Evolutionary conservation across 805 yeast species (phyloP).

Genomic region (Alloascoidea africana): DNA sequence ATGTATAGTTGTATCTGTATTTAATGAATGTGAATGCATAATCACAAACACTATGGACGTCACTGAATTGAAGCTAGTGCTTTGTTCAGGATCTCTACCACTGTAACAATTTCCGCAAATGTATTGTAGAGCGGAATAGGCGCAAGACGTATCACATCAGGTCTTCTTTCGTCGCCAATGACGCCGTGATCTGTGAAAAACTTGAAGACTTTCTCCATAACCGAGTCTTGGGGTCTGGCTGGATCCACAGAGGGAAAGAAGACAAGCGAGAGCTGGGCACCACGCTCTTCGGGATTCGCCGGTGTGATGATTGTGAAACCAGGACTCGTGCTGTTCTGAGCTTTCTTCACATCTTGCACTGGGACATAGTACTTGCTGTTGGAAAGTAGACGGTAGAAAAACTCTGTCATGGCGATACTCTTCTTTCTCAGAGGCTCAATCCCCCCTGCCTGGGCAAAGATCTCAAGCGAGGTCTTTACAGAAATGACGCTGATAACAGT

Average conservation of each 20-base stretch:
- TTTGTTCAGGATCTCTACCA: slow-evolving; percentile 29
- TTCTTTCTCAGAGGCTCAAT: slow-evolving; percentile 38
- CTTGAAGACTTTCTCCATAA: slow-evolving; percentile 47
- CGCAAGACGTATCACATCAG: slow-evolving; percentile 80
- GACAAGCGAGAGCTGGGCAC: slow-evolving; percentile 69
- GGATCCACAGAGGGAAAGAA: slow-evolving; percentile 33
- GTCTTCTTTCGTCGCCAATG: slow-evolving; percentile 79
- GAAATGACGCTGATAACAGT: slow-evolving; percentile 77
- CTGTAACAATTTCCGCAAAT: slow-evolving; percentile 41
- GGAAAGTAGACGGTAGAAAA: slow-evolving; percentile 31
- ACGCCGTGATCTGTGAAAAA: slow-evolving; percentile 41
- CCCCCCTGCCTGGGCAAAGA: slow-evolving; percentile 50
- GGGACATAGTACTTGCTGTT: slow-evolving; percentile 30
- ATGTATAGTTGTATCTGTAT: too few relatives aligned
- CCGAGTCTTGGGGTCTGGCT: slow-evolving; percentile 14
- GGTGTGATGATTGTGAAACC: slow-evolving; percentile 72
- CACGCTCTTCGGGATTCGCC: slow-evolving; percentile 36
- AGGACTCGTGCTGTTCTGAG: slow-evolving; percentile 10
- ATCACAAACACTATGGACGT: too few relatives aligned
- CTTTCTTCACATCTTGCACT: slow-evolving; percentile 11
- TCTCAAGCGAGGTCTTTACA: slow-evolving; percentile 46
- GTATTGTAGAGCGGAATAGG: slow-evolving; percentile 78
- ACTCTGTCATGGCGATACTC: slow-evolving; percentile 41
- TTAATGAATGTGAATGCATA: too few relatives aligned
- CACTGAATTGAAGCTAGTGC: too few relatives aligned